These are phyloP conservation scores for Cytospora piceicola DNA, from an alignment of 2,329 filamentous ascomycete genomes.

Conservation along the genomic window DNA sequence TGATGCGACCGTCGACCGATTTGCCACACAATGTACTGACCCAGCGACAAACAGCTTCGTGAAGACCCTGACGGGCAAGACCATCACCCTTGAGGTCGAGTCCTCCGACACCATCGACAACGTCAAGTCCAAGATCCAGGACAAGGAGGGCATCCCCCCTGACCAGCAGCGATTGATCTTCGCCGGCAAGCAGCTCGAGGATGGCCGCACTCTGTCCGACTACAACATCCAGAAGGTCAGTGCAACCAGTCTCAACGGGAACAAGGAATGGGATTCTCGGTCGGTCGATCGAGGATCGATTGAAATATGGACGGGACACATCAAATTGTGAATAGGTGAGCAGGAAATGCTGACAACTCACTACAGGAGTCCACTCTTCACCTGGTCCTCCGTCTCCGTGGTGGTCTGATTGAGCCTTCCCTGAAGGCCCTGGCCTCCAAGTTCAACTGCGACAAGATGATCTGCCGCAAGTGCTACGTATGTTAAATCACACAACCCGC, in stretches of 20 bases:
- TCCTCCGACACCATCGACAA: slow-evolving; percentile 99
- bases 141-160: slow-evolving; percentile 98
- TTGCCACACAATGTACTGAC: slow-evolving; percentile 25
- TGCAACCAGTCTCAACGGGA: slow-evolving; percentile 30
- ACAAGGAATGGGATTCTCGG: slow-evolving; percentile 8
- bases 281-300: slow-evolving; percentile 11
- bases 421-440: slow-evolving; percentile 98
- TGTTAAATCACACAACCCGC: slow-evolving; percentile 44
- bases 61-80: slow-evolving; percentile 99
- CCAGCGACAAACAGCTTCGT: slow-evolving; percentile 75
- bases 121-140: slow-evolving; percentile 99
- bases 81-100: slow-evolving; percentile 99
- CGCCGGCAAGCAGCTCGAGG: slow-evolving; percentile 98
- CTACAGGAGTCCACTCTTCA: slow-evolving; percentile 93
- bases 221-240: slow-evolving; percentile 99
- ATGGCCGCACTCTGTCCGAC: slow-evolving; percentile 93
- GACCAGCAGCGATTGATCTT: slow-evolving; percentile 99
- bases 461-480: slow-evolving; percentile 99
- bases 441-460: slow-evolving; percentile 99
- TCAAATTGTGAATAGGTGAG: slow-evolving; percentile 7
- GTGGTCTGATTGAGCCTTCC: slow-evolving; percentile 98
- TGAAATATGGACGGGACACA: slow-evolving; percentile 3
- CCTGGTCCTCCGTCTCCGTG: slow-evolving; percentile 97
- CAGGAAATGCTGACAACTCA: slow-evolving; percentile 28
- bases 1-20: slow-evolving; percentile 32